Evolutionary conservation across 257 asterid species (phyloP).

Genomic region (Ehretia macrophylla): DNA sequence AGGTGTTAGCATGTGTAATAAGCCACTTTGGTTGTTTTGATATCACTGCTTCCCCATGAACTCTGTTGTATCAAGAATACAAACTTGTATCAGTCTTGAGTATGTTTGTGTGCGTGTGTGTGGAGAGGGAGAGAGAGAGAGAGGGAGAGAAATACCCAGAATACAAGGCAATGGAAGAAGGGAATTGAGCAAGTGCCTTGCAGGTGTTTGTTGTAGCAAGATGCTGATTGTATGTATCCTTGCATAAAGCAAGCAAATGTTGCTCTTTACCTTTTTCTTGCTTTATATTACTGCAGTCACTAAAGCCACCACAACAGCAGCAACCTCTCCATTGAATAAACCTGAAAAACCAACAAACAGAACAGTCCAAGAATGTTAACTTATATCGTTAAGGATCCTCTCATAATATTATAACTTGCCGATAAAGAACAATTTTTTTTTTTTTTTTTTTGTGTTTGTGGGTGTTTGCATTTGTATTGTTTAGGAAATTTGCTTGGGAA

Average conservation of each 20-base stretch:
- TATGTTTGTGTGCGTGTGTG: too few relatives aligned
- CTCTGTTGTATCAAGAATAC: slow-evolving; percentile 29
- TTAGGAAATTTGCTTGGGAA: too few relatives aligned
- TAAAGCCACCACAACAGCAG: slow-evolving; percentile 66
- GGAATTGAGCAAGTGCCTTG: slow-evolving; percentile 50
- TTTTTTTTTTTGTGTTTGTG: too few relatives aligned
- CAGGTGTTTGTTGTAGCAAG: slow-evolving; percentile 50
- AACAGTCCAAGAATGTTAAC: slow-evolving; percentile 1
- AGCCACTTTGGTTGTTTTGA: slow-evolving; percentile 66
- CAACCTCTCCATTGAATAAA: slow-evolving; percentile 79
- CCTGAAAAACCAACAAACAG: slow-evolving; percentile 27
- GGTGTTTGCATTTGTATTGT: too few relatives aligned
- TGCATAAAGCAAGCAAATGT: slow-evolving; percentile 35
- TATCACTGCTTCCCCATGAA: slow-evolving; percentile 82
- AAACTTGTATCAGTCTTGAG: background rate
- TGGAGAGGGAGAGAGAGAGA: background rate
- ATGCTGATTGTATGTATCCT: slow-evolving; percentile 49
- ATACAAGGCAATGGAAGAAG: slow-evolving; percentile 56
- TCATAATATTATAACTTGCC: too few relatives aligned
- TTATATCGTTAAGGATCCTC: background rate
- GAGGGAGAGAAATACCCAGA: slow-evolving; percentile 47
- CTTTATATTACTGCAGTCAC: slow-evolving; percentile 19
- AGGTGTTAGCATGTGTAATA: slow-evolving; percentile 21
- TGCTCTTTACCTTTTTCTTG: slow-evolving; percentile 32
- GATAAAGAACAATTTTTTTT: too few relatives aligned